phyloP scores from a whole-genome alignment of 2,329 filamentous ascomycete species.

The Orbilia quercus region DNA sequence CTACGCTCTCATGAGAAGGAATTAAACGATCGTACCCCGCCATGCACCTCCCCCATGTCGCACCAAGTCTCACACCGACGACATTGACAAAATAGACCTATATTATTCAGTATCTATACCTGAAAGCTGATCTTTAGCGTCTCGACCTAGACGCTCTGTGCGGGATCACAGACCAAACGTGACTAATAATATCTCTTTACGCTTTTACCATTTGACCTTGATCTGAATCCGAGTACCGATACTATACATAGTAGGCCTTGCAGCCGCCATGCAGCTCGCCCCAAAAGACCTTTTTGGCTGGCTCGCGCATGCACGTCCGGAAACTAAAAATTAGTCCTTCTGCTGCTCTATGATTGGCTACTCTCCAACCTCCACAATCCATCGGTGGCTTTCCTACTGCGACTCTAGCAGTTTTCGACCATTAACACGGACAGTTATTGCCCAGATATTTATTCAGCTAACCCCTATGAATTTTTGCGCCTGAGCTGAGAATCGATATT shows the following conservation, averaged over 20 bases:
- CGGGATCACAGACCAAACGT: background rate
- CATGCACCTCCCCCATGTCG: conserved; percentile 37
- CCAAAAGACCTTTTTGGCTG: background rate
- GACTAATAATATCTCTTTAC: background rate
- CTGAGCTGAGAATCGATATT: too few species aligned
- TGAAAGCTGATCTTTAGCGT: background rate
- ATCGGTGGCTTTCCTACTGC: conserved; percentile 11
- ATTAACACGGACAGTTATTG: conserved; percentile 13
- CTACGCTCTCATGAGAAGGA: background rate
- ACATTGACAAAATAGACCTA: background rate
- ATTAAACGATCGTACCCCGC: conserved; percentile 22
- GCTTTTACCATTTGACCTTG: background rate
- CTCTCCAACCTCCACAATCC: conserved; percentile 25
- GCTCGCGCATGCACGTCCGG: conserved; percentile 8
- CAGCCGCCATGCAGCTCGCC: background rate
- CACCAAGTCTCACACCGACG: conserved; percentile 14
- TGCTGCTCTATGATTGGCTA: conserved; percentile 21
- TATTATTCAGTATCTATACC: too few species aligned
- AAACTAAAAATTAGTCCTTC: conserved; percentile 15
- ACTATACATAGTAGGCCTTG: conserved; percentile 5
- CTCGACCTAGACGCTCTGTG: background rate
- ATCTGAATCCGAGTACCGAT: background rate
- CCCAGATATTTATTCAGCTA: conserved; percentile 1
- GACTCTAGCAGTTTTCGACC: background rate
- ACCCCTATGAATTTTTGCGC: too few species aligned